A percentile compares a stretch with the other conserved stretches of the same genome.
phyloP scores from a whole-genome alignment of 768 basidiomycete species.

The Nevesoporus exiguus region DNA sequence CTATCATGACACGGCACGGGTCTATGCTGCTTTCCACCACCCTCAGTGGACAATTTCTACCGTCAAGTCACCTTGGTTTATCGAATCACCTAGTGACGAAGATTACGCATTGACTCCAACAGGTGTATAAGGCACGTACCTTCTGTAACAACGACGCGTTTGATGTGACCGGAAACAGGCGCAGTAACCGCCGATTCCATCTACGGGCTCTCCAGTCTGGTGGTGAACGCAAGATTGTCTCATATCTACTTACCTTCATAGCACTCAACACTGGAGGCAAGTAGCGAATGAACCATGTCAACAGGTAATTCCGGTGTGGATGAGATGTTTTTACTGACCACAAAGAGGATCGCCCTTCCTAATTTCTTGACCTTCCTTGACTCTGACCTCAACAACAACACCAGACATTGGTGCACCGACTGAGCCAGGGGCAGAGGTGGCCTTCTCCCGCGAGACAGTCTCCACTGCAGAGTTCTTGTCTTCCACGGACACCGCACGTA shows the following conservation, averaged over 20 bases:
- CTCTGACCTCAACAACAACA: slow-evolving; percentile 96
- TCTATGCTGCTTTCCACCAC: not conserved
- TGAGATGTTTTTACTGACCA: slow-evolving; percentile 47
- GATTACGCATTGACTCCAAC: slow-evolving; percentile 2
- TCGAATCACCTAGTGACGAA: slow-evolving; percentile 69
- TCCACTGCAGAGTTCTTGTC: slow-evolving; percentile 98
- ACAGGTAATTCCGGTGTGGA: slow-evolving; percentile 20
- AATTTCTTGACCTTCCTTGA: slow-evolving; percentile 96
- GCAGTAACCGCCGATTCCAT: slow-evolving; percentile 98
- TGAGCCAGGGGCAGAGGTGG: slow-evolving; percentile 90
- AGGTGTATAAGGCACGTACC: slow-evolving; percentile 40
- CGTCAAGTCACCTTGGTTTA: slow-evolving; percentile 89
- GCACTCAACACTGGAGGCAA: slow-evolving; percentile 75
- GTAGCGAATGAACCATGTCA: slow-evolving; percentile 11
- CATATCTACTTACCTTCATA: slow-evolving; percentile 72
- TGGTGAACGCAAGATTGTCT: not conserved
- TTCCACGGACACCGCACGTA: slow-evolving; percentile 92
- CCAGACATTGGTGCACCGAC: slow-evolving; percentile 98
- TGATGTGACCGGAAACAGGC: slow-evolving; percentile 94
- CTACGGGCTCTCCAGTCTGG: slow-evolving; percentile 40
- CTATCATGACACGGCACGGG: slow-evolving; percentile 15
- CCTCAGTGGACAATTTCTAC: slow-evolving; percentile 79
- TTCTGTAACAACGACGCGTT: slow-evolving; percentile 88
- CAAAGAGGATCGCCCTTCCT: slow-evolving; percentile 97
- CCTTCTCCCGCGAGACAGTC: slow-evolving; percentile 91